Percentiles rank a stretch among this genome's conserved stretches.
phyloP scores from a whole-genome alignment of 164 flowering plant genomes.

The Warburgia ugandensis region DNA sequence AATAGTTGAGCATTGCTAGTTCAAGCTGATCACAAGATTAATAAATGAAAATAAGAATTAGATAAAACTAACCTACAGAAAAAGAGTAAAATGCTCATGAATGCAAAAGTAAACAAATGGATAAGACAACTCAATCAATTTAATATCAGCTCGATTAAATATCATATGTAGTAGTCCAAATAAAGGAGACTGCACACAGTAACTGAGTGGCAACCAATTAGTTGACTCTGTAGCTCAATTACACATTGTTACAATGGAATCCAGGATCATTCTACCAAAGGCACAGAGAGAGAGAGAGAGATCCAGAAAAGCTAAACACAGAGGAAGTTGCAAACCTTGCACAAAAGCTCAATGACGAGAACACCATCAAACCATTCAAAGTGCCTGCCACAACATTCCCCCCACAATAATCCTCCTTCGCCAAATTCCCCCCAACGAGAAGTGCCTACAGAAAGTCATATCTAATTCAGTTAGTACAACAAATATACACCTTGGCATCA shows the following conservation, averaged over 20 bases:
- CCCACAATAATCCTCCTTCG: constrained; percentile 96
- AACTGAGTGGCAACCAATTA: no score
- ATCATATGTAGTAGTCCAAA: background rate
- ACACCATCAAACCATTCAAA: constrained; percentile 93
- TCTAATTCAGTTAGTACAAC: background rate
- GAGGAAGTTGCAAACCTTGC: constrained; percentile 41
- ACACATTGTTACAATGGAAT: no score
- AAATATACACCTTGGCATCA: constrained; percentile 4
- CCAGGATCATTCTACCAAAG: background rate
- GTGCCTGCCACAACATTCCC: constrained; percentile 70
- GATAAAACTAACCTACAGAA: no score
- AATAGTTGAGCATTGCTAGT: background rate
- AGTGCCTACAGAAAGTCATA: constrained; percentile 44
- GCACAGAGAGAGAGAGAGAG: background rate
- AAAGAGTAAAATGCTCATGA: no score
- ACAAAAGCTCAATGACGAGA: constrained; percentile 53
- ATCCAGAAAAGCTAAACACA: background rate
- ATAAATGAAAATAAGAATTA: no score
- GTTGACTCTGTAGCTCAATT: no score
- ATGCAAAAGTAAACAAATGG: background rate
- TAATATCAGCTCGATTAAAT: background rate
- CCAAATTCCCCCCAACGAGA: constrained; percentile 98
- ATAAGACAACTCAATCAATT: background rate
- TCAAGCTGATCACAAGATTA: no score
- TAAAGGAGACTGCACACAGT: no score